Evolutionary conservation across 23 red algal genomes (phyloP), one percentile per base, ranked within the genome.

Genomic region (Chondrus crispus): DNA sequence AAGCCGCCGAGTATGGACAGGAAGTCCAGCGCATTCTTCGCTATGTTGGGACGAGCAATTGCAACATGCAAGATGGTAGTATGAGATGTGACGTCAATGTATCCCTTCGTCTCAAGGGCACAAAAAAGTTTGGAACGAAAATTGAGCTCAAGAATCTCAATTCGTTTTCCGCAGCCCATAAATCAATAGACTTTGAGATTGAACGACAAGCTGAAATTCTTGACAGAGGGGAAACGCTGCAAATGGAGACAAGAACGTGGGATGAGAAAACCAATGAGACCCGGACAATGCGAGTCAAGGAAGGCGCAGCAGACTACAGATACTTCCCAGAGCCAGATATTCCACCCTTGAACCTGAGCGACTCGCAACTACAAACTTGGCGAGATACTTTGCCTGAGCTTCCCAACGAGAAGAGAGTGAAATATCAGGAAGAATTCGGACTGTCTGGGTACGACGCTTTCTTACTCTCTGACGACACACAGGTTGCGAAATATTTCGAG

Each of bases 271-370:
- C 83, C 7, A 78, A 60, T 60, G 77, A 86, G 58, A 98, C 96
- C 6, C 68, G 62, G 63, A 51, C 88, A 42, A 83, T 98, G 89
- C 81, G 96, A 4, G 89, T 98, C 12, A 98, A 98, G 60, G 96
- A 98, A 71, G 96, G 69, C 30, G 85, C 89, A 2, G 88, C 96
- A 6, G 96, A 98, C 42, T 98, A 98, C 68, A 88, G 96, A 29
- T 98, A 98, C 79, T 98, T 98, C 74, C 96, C 96, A 24, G 96
- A 98, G 78, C 96, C 96, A 41, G 96, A 98, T 74, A 80, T 98
- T 50, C 96, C 96, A 51, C 96, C 93, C 30, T 48, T 98, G 29
- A 24, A 50, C 24, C 35, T 98, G 53, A 52, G 54, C 2, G 41
- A 48, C 43, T 80, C 60, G 35, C 62, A 75, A 84, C 22, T 98